Conservation (phyloP, 1,139 yeast genomes). For the Groenewaldozyma auringiensis region DNA sequence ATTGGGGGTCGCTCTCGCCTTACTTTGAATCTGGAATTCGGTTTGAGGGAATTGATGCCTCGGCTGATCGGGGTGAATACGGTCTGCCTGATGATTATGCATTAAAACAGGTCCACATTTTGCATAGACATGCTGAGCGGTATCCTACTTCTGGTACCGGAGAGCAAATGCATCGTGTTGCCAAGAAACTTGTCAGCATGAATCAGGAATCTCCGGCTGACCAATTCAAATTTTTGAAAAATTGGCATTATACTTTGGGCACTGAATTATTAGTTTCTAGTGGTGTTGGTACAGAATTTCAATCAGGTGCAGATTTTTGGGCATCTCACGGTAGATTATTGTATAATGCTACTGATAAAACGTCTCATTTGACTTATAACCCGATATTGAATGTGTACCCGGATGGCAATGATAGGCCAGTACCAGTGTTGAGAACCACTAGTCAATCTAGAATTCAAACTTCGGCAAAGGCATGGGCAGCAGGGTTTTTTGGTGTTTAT, state of each 20-base stretch:
- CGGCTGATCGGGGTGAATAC: conserved; percentile 22
- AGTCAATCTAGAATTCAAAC: conserved; percentile 35
- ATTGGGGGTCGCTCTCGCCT: conserved; percentile 38
- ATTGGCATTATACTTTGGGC: conserved; percentile 32
- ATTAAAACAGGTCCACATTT: conserved; percentile 34
- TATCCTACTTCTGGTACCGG: conserved; percentile 33
- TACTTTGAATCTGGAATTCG: conserved; percentile 34
- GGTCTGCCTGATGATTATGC: conserved; percentile 27
- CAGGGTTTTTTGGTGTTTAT: conserved; percentile 37
- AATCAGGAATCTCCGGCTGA: conserved; percentile 20
- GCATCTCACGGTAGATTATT: conserved; percentile 35
- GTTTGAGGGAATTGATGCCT: conserved; percentile 26
- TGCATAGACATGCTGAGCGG: conserved; percentile 38
- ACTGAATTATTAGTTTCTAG: conserved; percentile 31
- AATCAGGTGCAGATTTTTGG: conserved; percentile 35
- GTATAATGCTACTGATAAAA: conserved; percentile 27
- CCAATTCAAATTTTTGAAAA: conserved; percentile 27
- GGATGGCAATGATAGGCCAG: conserved; percentile 29
- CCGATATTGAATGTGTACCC: conserved; percentile 25
- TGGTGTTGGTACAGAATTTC: conserved; percentile 36
- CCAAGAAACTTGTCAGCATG: conserved; percentile 26
- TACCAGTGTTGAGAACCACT: conserved; percentile 35
- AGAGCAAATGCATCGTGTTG: conserved; percentile 23
- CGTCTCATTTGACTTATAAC: conserved; percentile 19
- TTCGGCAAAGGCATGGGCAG: conserved; percentile 39